Evolutionary conservation across 495 filamentous ascomycete genomes (phyloP).

Genomic region (Aspergillus nidulans): DNA sequence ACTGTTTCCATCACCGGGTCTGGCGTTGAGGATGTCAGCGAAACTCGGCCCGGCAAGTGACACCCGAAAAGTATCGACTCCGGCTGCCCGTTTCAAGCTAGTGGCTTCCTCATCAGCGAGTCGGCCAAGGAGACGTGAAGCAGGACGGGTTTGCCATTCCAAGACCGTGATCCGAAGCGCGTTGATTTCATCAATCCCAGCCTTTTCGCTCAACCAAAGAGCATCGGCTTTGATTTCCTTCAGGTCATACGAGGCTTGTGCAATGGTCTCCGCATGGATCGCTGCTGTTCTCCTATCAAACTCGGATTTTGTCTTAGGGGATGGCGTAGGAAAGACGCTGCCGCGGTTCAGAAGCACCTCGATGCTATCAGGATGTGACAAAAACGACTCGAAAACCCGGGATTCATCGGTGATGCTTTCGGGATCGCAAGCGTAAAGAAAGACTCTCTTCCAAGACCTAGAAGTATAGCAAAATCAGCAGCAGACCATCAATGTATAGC

Average conservation of each 20-base stretch:
- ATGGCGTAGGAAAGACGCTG: slow-evolving; percentile 57
- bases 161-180: slow-evolving; percentile 76
- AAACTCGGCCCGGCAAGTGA: slow-evolving; percentile 45
- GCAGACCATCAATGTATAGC: neutral
- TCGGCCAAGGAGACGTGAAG: slow-evolving; percentile 57
- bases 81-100: slow-evolving; percentile 62
- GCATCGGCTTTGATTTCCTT: slow-evolving; percentile 81
- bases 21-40: slow-evolving; percentile 32
- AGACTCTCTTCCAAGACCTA: slow-evolving; percentile 76
- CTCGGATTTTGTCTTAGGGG: slow-evolving; percentile 56
- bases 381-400: slow-evolving; percentile 54
- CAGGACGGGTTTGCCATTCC: slow-evolving; percentile 76
- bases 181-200: slow-evolving; percentile 72
- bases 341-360: slow-evolving; percentile 60
- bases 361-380: slow-evolving; percentile 62
- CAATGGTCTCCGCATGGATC: slow-evolving; percentile 75
- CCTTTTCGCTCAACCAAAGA: slow-evolving; percentile 73
- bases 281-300: slow-evolving; percentile 87
- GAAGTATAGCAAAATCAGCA: slow-evolving; percentile 13
- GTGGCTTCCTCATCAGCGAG: slow-evolving; percentile 65
- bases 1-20: slow-evolving; percentile 36
- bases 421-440: slow-evolving; percentile 56
- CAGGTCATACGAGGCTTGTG: slow-evolving; percentile 65
- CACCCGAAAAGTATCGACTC: slow-evolving; percentile 50
- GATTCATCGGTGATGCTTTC: slow-evolving; percentile 43